A percentile compares a stretch with the other conserved stretches of the same genome.
These are phyloP conservation scores for Triticum timopheevii DNA, from an alignment of 176 grass and related monocot genomes.

Conservation along the genomic window DNA sequence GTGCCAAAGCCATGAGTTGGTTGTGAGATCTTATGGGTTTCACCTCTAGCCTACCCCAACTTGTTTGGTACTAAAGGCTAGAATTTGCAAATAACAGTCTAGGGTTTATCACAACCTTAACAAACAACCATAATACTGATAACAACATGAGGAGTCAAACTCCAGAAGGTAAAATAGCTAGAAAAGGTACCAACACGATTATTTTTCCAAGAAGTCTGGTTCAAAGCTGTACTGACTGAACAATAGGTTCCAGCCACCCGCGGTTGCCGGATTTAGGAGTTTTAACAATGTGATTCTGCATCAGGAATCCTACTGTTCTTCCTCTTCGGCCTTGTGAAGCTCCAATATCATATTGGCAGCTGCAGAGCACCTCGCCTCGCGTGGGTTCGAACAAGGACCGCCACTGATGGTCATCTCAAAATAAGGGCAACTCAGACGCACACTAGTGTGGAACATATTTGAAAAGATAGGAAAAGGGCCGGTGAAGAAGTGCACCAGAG, in stretches of 20 bases:
- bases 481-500: not conserved
- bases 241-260: not conserved
- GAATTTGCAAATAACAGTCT: not conserved
- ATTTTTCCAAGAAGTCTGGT: not conserved
- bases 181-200: not conserved
- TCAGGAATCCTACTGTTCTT: not conserved
- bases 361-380: conserved; percentile 36
- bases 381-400: conserved; percentile 13
- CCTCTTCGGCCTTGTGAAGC: conserved; percentile 20
- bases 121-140: not conserved
- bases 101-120: not conserved
- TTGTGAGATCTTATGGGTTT: no score
- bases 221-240: not conserved
- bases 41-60: no score
- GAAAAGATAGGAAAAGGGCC: conserved; percentile 6
- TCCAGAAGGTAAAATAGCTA: not conserved
- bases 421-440: conserved; percentile 27
- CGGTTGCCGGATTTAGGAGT: not conserved
- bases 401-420: conserved; percentile 26
- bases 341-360: conserved; percentile 32
- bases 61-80: no score
- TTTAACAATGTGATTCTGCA: not conserved
- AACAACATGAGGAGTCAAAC: not conserved
- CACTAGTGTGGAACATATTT: conserved; percentile 40
- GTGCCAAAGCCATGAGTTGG: no score